These are phyloP conservation scores for Termitomyces heimii DNA, from an alignment of 768 basidiomycete species.

Conservation along the genomic window DNA sequence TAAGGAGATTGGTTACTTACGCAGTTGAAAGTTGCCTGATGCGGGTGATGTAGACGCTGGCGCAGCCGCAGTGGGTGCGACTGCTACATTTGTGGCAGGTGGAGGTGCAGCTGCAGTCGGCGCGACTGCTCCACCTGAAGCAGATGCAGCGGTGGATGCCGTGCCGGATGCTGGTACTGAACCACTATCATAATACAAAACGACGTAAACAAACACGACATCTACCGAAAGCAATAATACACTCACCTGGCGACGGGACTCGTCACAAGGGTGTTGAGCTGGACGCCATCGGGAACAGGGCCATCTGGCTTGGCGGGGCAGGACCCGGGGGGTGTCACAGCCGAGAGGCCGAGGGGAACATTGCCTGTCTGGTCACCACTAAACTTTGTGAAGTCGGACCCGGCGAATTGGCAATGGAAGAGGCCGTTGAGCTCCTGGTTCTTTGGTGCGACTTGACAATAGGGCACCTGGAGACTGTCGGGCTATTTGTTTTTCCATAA, in stretches of 20 bases:
- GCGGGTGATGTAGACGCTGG: neutral
- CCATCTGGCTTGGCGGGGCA: conserved; percentile 39
- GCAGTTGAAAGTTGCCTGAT: conserved; percentile 5
- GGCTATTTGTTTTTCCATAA: conserved; percentile 23
- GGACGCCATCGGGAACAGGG: conserved; percentile 39
- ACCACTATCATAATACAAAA: neutral
- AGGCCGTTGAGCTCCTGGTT: conserved; percentile 43
- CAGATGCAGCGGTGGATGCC: neutral
- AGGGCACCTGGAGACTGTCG: conserved; percentile 39
- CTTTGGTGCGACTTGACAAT: conserved; percentile 43
- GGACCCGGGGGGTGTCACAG: conserved; percentile 38
- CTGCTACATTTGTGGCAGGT: neutral
- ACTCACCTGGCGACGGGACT: conserved; percentile 23
- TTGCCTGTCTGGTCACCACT: conserved; percentile 37
- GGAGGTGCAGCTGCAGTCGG: neutral
- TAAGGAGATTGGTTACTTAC: neutral
- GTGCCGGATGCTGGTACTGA: neutral
- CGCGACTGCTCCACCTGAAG: neutral
- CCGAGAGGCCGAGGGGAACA: conserved; percentile 35
- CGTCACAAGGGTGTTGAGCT: conserved; percentile 31
- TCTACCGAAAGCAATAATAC: neutral
- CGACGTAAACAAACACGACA: neutral
- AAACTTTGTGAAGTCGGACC: conserved; percentile 35
- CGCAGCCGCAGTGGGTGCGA: neutral
- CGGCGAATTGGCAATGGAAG: conserved; percentile 48